Percentiles rank a stretch among this genome's conserved stretches.
Conservation (phyloP, 306 rosid species). For the Ormosia semicastrata region DNA sequence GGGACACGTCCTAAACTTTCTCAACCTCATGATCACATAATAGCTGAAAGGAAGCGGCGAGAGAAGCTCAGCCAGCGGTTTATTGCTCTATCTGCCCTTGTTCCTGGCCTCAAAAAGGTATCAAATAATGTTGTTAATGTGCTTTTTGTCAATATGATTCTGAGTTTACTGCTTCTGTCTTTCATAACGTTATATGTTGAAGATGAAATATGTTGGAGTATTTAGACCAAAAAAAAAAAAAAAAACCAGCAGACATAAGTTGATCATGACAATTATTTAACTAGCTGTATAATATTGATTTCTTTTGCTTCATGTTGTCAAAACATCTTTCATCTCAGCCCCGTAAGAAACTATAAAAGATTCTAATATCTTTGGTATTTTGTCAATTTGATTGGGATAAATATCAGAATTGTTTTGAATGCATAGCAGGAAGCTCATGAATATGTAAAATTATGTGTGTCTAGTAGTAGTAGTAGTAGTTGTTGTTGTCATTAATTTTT, state of each 20-base stretch:
- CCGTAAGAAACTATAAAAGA: not conserved
- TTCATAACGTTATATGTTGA: not conserved
- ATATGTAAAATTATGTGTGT: not conserved
- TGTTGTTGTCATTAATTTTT: not conserved
- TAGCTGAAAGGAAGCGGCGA: slow-evolving; percentile 84
- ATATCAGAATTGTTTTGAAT: not conserved
- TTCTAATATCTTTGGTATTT: not conserved
- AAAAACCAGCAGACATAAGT: not conserved
- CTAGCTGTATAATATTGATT: not conserved
- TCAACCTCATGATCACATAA: slow-evolving; percentile 73
- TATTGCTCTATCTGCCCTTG: slow-evolving; percentile 82
- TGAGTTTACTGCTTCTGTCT: not conserved
- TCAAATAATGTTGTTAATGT: not conserved
- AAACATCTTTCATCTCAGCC: not conserved
- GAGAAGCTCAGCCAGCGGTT: slow-evolving; percentile 93
- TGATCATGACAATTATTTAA: not conserved
- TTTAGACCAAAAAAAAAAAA: not conserved
- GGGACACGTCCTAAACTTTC: slow-evolving; percentile 49
- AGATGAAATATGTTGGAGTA: not conserved
- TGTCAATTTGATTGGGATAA: not conserved
- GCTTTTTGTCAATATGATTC: not conserved
- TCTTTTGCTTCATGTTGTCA: not conserved
- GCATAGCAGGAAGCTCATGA: not conserved
- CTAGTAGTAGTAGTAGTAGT: not conserved
- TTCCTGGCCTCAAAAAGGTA: slow-evolving; percentile 97